Percentiles rank a stretch among this genome's conserved stretches.
Conservation (phyloP, 352 stramenopile species). For the Aphanomyces euteiches region DNA sequence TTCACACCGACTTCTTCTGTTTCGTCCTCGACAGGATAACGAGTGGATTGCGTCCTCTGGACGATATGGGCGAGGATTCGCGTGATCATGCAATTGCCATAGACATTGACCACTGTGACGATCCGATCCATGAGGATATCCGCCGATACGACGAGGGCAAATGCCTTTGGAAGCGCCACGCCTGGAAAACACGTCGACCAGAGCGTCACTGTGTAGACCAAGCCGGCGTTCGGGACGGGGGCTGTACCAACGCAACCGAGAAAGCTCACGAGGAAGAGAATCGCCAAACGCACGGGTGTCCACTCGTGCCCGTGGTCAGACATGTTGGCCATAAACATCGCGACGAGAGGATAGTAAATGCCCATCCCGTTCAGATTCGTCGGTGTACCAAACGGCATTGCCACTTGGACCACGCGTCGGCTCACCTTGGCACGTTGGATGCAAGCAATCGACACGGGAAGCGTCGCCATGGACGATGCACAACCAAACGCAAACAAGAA, state of each 20-base stretch:
- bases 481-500: conserved; percentile 67
- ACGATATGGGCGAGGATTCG: conserved; percentile 72
- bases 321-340: conserved; percentile 66
- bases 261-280: conserved; percentile 57
- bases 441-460: conserved; percentile 59
- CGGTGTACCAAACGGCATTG: conserved; percentile 49
- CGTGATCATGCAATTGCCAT: conserved; percentile 71
- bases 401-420: neutral
- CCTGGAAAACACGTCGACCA: conserved; percentile 63
- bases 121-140: conserved; percentile 76
- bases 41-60: conserved; percentile 36
- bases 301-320: conserved; percentile 52
- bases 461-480: conserved; percentile 61
- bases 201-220: conserved; percentile 78
- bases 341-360: conserved; percentile 63
- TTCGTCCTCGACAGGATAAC: no score
- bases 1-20: no score
- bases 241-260: conserved; percentile 69
- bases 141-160: conserved; percentile 61
- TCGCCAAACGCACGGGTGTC: conserved; percentile 37
- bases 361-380: conserved; percentile 55
- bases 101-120: conserved; percentile 73
- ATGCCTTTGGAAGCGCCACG: conserved; percentile 50
- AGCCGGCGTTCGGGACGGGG: conserved; percentile 61
- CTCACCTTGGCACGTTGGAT: conserved; percentile 46